Base-by-base conservation (phyloP, 2,329 filamentous ascomycete species). In the Fusarium sulawesiense region DNA sequence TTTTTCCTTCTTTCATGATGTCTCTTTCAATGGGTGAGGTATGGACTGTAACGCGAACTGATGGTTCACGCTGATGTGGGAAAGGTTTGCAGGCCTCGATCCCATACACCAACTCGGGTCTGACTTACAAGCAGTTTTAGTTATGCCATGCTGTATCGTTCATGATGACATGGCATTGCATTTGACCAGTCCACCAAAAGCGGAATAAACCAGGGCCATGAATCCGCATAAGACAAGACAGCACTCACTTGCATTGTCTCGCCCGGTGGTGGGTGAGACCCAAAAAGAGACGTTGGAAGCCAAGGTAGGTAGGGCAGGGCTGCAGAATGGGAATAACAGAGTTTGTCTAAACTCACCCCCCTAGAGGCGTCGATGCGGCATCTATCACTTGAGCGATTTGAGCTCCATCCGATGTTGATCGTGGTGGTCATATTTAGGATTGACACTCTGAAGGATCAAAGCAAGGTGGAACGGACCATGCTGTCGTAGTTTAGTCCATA, bases 91-190 rank as follows among this genome's bases (percentile, higher is more conserved):
- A 64, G 54, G 57, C 67, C 67, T 71, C 46, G 54, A 56, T n/a
- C 34, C 34, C 10, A 56, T 53, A 44, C 25, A 32, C 62, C 61
- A 48, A 45, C 42, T 56, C 47, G 21, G 34, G 32, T 34, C 21
- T 46, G 51, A 54, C 51, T 53, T 53, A 54, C 57, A 70, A 51
- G 23, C 18, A 20, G 48, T 50, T 50, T 18, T 34, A 18, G 44
- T 27, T 46, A 46, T 50, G 47, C 47, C 13, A 25, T 50, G 47
- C 30, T 50, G 47, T 56, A 29, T 44, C 48, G 59, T 64, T 64
- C 60, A 48, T 56, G 63, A 71, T 70, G 67, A 70, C 67, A 71
- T 70, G 63, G 67, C 67, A 68, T 56, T 71, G 67, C 67, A 63
- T 63, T 56, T 30, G 46, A 25, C 47, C 47, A 25, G 32, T 29